phyloP scores from a whole-genome alignment of 1,139 yeast genomes.

The Hyphopichia fennica region DNA sequence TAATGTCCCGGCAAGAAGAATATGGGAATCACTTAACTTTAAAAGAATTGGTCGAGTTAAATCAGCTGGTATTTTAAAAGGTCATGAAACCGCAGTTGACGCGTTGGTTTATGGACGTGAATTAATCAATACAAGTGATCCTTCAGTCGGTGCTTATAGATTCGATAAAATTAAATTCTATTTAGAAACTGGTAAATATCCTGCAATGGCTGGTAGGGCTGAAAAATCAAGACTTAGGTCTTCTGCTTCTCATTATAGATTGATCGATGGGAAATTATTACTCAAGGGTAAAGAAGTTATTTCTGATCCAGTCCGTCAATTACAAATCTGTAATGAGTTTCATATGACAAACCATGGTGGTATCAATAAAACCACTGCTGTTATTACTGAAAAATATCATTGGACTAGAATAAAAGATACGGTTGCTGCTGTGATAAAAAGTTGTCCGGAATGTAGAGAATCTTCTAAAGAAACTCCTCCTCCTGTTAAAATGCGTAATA shows the following conservation, averaged over 20 bases:
- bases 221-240: constrained; percentile 86
- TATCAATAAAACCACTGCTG: constrained; percentile 83
- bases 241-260: constrained; percentile 73
- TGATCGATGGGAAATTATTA: constrained; percentile 71
- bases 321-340: constrained; percentile 68
- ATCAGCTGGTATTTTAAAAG: constrained; percentile 84
- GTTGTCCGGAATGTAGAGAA: constrained; percentile 72
- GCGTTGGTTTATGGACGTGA: constrained; percentile 70
- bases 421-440: constrained; percentile 74
- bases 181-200: constrained; percentile 82
- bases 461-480: constrained; percentile 30
- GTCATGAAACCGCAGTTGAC: constrained; percentile 80
- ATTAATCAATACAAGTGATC: constrained; percentile 49
- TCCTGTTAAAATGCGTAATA: constrained; percentile 23
- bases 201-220: constrained; percentile 75
- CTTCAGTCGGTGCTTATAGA: constrained; percentile 56
- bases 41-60: constrained; percentile 75
- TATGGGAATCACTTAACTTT: constrained; percentile 80
- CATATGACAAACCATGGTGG: constrained; percentile 80
- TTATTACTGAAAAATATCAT: constrained; percentile 76
- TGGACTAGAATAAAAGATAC: constrained; percentile 93
- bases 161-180: constrained; percentile 80
- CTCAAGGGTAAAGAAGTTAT: constrained; percentile 82
- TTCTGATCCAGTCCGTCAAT: constrained; percentile 69
- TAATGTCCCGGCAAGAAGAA: constrained; percentile 75